Percentiles rank a stretch among this genome's conserved stretches.
Conservation (phyloP, 352 stramenopile species). For the Pythium volutum region DNA sequence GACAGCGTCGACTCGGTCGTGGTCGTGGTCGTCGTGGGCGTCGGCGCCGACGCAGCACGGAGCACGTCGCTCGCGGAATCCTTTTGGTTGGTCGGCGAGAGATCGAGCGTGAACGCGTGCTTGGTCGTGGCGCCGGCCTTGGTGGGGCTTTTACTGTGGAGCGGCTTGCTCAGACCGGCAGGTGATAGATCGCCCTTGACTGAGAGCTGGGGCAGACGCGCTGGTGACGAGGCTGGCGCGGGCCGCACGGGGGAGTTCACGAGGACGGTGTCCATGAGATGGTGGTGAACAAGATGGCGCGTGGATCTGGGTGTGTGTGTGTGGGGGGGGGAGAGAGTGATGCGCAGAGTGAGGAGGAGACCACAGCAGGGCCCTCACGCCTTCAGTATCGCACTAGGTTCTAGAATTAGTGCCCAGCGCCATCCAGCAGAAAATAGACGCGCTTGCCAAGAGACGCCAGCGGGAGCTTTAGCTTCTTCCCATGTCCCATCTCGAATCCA, state of each 20-base stretch:
- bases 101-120: slow-evolving; percentile 11
- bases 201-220: slow-evolving; percentile 10
- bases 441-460: too few relatives aligned
- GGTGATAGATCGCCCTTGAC: slow-evolving; percentile 5
- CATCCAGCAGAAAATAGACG: too few relatives aligned
- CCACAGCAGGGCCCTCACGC: too few relatives aligned
- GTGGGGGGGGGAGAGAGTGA: too few relatives aligned
- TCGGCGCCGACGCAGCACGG: not conserved
- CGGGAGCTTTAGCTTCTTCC: too few relatives aligned
- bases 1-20: slow-evolving; percentile 11
- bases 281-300: not conserved
- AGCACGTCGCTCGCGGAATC: not conserved
- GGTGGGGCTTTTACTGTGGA: not conserved
- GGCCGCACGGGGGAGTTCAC: not conserved
- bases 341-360: too few relatives aligned
- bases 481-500: too few relatives aligned
- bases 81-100: slow-evolving; percentile 20
- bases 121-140: slow-evolving; percentile 2
- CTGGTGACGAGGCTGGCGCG: slow-evolving; percentile 8
- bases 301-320: too few relatives aligned
- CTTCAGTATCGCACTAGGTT: too few relatives aligned
- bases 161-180: not conserved
- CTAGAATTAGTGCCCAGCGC: too few relatives aligned
- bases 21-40: not conserved
- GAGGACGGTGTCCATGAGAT: not conserved